Evolutionary conservation across 2,329 filamentous ascomycete genomes (phyloP).

Genomic region (Bertia moriformis): DNA sequence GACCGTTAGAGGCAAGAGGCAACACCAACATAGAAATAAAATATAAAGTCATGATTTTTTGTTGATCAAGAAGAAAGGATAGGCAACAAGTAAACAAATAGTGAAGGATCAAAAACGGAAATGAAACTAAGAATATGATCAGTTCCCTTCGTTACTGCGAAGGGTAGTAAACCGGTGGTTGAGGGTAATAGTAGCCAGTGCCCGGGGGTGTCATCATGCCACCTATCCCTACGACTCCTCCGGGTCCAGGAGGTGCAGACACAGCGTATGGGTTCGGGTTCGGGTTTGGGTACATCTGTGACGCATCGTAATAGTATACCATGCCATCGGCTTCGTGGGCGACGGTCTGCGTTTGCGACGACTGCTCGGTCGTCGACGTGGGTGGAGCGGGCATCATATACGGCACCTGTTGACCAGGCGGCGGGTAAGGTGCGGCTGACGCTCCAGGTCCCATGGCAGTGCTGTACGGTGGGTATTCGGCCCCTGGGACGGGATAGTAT

Average conservation of each 20-base stretch:
- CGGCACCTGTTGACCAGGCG: neutral
- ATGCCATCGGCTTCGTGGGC: constrained; percentile 90
- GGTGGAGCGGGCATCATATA: neutral
- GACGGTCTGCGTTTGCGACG: constrained; percentile 38
- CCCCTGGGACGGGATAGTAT: constrained; percentile 43
- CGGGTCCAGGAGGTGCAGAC: constrained; percentile 32
- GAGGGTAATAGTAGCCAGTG: neutral
- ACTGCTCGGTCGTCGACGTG: constrained; percentile 20
- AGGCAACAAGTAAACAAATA: too few species aligned
- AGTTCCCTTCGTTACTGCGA: constrained; percentile 4
- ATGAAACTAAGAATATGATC: too few species aligned
- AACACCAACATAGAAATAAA: too few species aligned
- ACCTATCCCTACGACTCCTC: constrained; percentile 33
- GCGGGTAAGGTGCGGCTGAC: neutral
- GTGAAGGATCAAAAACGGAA: neutral
- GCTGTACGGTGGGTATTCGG: constrained; percentile 53
- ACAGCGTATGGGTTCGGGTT: constrained; percentile 30
- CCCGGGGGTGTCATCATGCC: constrained; percentile 38
- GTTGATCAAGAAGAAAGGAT: too few species aligned
- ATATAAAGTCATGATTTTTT: too few species aligned
- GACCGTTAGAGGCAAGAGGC: too few species aligned
- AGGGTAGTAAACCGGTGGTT: constrained; percentile 24
- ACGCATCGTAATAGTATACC: constrained; percentile 83
- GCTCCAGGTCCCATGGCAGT: constrained; percentile 10
- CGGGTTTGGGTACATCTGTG: constrained; percentile 41